phyloP scores from a whole-genome alignment of 805 yeast genomes.

The Lachancea cidri region DNA sequence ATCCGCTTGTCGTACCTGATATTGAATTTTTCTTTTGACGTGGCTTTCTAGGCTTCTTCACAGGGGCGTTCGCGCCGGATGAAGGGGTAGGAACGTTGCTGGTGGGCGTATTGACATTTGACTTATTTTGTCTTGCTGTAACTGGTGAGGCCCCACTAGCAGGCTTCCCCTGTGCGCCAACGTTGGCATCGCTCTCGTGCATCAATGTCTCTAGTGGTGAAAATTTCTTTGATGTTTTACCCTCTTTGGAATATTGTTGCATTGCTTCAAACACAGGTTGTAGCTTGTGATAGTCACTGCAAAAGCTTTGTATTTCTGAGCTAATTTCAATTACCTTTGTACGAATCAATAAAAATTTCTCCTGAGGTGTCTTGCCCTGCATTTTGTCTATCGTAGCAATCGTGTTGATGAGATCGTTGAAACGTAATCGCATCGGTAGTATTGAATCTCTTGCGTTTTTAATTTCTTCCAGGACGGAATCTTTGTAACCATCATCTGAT shows the following conservation, averaged over 20 bases:
- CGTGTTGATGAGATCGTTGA: slow-evolving; percentile 25
- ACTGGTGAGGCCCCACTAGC: slow-evolving; percentile 33
- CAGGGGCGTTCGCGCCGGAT: slow-evolving; percentile 11
- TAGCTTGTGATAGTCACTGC: slow-evolving; percentile 18
- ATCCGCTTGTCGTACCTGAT: neutral
- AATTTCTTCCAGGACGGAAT: slow-evolving; percentile 6
- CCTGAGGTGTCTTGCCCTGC: slow-evolving; percentile 13
- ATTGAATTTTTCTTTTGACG: slow-evolving; percentile 18
- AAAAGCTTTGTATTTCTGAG: slow-evolving; percentile 20
- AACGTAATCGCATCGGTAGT: slow-evolving; percentile 20
- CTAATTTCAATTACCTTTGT: slow-evolving; percentile 18
- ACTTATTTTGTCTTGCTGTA: slow-evolving; percentile 28
- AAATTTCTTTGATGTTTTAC: slow-evolving; percentile 17
- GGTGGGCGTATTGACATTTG: slow-evolving; percentile 17
- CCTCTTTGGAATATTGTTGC: slow-evolving; percentile 18
- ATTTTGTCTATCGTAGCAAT: slow-evolving; percentile 19
- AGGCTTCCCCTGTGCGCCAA: slow-evolving; percentile 1
- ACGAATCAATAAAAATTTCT: slow-evolving; percentile 19
- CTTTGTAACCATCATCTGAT: slow-evolving; percentile 10
- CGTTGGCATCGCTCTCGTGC: neutral
- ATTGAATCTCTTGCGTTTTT: slow-evolving; percentile 12
- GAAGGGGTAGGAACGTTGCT: slow-evolving; percentile 16
- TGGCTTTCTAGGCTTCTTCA: slow-evolving; percentile 28
- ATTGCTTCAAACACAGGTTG: slow-evolving; percentile 25
- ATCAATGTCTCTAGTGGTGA: slow-evolving; percentile 23